phyloP scores from a whole-genome alignment of 129 eudicot species.

The Silybum marianum region DNA sequence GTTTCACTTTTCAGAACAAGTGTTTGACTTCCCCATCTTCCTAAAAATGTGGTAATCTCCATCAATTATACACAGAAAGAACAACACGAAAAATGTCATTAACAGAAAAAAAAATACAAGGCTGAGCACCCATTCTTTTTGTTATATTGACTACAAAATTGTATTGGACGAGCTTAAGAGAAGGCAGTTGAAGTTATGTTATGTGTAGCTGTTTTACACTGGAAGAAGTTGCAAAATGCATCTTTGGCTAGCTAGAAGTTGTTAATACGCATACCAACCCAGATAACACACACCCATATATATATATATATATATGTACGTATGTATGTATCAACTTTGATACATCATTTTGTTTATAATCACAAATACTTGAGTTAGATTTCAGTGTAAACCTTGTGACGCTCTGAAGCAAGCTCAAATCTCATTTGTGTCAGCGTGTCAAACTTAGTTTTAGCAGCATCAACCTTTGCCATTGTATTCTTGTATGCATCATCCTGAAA shows the following conservation, averaged over 20 bases:
- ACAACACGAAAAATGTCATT: not conserved
- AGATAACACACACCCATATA: not conserved
- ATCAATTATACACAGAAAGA: too few relatives aligned
- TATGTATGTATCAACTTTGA: not conserved
- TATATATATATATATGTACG: not conserved
- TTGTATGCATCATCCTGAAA: constrained; percentile 45
- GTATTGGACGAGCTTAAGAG: not conserved
- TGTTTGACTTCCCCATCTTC: not conserved
- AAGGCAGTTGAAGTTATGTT: too few relatives aligned
- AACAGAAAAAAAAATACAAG: not conserved
- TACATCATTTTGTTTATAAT: not conserved
- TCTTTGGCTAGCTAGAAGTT: not conserved
- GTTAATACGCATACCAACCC: not conserved
- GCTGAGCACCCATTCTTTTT: not conserved
- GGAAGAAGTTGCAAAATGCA: not conserved
- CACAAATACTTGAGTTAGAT: constrained; percentile 16
- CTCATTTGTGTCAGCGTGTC: constrained; percentile 42
- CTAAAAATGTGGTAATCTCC: too few relatives aligned
- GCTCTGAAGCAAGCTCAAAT: constrained; percentile 51
- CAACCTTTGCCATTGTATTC: constrained; percentile 33
- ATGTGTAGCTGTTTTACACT: not conserved
- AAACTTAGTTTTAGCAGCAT: constrained; percentile 60
- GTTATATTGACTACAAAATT: not conserved
- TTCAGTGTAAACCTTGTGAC: constrained; percentile 46
- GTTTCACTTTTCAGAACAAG: not conserved